Percentiles rank a stretch among this genome's conserved stretches.
phyloP scores from a whole-genome alignment of 1,284 basidiomycete genomes.

The Naganishia liquefaciens region DNA sequence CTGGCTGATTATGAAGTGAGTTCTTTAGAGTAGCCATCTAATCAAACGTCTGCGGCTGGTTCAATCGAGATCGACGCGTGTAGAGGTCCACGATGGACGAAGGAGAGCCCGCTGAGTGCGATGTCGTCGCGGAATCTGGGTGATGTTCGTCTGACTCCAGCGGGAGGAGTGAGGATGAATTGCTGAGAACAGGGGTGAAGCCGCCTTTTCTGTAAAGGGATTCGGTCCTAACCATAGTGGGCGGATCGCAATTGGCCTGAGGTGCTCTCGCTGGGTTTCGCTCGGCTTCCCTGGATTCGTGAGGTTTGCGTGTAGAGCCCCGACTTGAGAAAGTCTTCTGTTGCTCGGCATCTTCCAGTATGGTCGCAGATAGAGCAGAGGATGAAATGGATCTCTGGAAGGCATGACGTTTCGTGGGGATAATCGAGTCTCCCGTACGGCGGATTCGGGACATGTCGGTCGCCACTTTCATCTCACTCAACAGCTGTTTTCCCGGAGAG shows the following conservation, averaged over 20 bases:
- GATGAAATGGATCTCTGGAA: conserved; percentile 15
- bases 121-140: not conserved
- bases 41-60: no score
- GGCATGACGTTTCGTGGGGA: conserved; percentile 18
- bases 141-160: not conserved
- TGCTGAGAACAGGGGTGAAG: not conserved
- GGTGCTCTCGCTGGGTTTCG: no score
- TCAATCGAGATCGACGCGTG: conserved; percentile 1
- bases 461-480: conserved; percentile 16
- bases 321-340: no score
- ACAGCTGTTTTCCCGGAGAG: conserved; percentile 17
- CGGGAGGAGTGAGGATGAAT: not conserved
- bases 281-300: no score
- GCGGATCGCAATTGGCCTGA: no score
- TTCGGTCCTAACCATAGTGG: no score
- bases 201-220: no score
- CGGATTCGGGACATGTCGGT: not conserved
- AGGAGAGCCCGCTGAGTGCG: conserved; percentile 9
- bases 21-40: no score
- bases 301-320: no score
- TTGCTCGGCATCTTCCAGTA: not conserved
- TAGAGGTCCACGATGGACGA: conserved; percentile 23
- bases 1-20: no score
- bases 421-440: not conserved
- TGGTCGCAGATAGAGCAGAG: not conserved